phyloP scores from a whole-genome alignment of 2,329 filamentous ascomycete species.

The Chrysosporium queenslandicum region DNA sequence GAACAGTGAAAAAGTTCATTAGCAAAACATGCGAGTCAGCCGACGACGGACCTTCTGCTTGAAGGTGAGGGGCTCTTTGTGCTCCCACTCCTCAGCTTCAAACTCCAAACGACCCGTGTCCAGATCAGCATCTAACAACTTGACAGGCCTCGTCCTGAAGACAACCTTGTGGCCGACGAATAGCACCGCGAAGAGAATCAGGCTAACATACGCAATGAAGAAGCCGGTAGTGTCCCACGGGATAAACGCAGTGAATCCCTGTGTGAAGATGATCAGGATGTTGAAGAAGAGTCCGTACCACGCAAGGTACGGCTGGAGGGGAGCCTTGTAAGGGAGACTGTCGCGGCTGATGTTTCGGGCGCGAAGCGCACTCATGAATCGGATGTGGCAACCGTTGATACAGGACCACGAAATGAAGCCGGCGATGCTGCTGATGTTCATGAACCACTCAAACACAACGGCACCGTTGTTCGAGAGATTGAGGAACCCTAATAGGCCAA shows the following conservation, averaged over 20 bases:
- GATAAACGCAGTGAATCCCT: conserved; percentile 60
- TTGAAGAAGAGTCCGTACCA: conserved; percentile 59
- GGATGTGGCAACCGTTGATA: conserved; percentile 48
- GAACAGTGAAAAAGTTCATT: not conserved
- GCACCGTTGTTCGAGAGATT: conserved; percentile 55
- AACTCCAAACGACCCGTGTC: conserved; percentile 29
- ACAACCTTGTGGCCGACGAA: conserved; percentile 51
- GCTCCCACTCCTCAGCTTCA: conserved; percentile 3
- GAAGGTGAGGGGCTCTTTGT: conserved; percentile 22
- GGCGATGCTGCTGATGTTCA: conserved; percentile 29
- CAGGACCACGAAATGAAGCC: conserved; percentile 32
- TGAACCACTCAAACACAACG: conserved; percentile 44
- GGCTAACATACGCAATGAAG: conserved; percentile 54
- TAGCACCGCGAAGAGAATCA: conserved; percentile 53
- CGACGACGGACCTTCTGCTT: conserved; percentile 21
- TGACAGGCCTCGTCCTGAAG: conserved; percentile 30
- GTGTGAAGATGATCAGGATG: conserved; percentile 54
- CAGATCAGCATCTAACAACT: conserved; percentile 35
- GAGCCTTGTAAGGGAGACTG: conserved; percentile 51
- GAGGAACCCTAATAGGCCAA: conserved; percentile 60
- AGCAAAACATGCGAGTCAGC: conserved; percentile 12
- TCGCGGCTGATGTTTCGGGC: conserved; percentile 49
- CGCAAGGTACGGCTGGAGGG: conserved; percentile 54
- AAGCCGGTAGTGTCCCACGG: conserved; percentile 52
- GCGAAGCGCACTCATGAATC: conserved; percentile 52